These are phyloP conservation scores for Leccinum disarticulatum DNA, from an alignment of 768 basidiomycete species.

Conservation along the genomic window DNA sequence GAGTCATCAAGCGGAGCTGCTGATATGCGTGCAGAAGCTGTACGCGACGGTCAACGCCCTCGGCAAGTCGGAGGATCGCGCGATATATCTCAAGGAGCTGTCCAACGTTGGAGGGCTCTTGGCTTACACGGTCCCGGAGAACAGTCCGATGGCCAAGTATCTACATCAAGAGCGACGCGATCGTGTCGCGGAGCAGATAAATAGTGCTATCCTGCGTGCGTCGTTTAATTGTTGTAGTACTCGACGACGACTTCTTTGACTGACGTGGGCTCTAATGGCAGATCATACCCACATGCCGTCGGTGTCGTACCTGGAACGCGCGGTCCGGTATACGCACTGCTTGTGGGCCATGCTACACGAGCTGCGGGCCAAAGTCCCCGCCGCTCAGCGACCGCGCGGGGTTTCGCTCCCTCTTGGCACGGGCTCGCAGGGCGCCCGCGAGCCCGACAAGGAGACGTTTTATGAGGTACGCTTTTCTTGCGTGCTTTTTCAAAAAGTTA, in stretches of 20 bases:
- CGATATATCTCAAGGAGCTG: constrained; percentile 67
- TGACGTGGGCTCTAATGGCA: constrained; percentile 22
- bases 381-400: constrained; percentile 41
- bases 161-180: constrained; percentile 75
- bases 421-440: constrained; percentile 37
- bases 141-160: constrained; percentile 73
- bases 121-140: constrained; percentile 81
- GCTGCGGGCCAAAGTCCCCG: constrained; percentile 39
- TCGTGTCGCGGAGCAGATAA: constrained; percentile 84
- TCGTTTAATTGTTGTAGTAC: constrained; percentile 6
- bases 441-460: constrained; percentile 34
- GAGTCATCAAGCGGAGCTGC: constrained; percentile 44
- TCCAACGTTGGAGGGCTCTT: constrained; percentile 73
- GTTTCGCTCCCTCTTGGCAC: constrained; percentile 41
- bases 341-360: constrained; percentile 61
- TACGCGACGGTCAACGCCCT: constrained; percentile 61
- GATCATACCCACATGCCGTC: constrained; percentile 52
- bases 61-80: constrained; percentile 52
- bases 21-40: constrained; percentile 65
- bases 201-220: constrained; percentile 82
- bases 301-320: constrained; percentile 62
- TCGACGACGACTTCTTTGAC: constrained; percentile 7
- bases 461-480: constrained; percentile 35
- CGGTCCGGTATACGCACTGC: constrained; percentile 62
- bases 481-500: neutral